Conservation (phyloP, 1,139 yeast genomes). For the Sugiyamaella grinbergsii region DNA sequence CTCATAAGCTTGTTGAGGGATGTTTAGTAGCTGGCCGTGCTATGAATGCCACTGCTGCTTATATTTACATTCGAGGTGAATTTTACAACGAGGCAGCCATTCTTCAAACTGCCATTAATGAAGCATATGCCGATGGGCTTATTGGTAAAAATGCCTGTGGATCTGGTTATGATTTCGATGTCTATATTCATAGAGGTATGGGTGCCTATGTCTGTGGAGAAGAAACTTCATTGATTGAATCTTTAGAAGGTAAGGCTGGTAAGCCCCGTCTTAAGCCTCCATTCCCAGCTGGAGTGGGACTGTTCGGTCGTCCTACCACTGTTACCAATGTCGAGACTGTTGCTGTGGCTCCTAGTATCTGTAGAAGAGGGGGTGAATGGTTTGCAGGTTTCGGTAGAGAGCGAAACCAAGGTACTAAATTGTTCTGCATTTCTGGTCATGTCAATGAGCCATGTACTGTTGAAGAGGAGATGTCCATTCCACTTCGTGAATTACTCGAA, state of each 20-base stretch:
- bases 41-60: conserved; percentile 91
- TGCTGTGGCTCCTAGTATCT: conserved; percentile 83
- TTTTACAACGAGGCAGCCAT: conserved; percentile 75
- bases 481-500: conserved; percentile 75
- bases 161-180: conserved; percentile 79
- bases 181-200: conserved; percentile 84
- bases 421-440: conserved; percentile 84
- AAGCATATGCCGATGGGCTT: conserved; percentile 77
- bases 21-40: conserved; percentile 85
- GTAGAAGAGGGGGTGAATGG: conserved; percentile 89
- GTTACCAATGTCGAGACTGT: conserved; percentile 90
- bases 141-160: conserved; percentile 86
- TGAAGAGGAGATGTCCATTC: conserved; percentile 91
- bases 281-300: conserved; percentile 91
- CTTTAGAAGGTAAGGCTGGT: conserved; percentile 88
- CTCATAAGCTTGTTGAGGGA: conserved; percentile 86
- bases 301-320: conserved; percentile 86
- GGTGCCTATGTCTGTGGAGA: conserved; percentile 93
- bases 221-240: conserved; percentile 85
- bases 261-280: conserved; percentile 93
- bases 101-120: conserved; percentile 78
- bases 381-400: conserved; percentile 80
- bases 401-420: conserved; percentile 78
- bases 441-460: conserved; percentile 91
- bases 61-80: conserved; percentile 86